Percentiles rank a stretch among this genome's conserved stretches.
Evolutionary conservation across 2,329 filamentous ascomycete genomes (phyloP).

Genomic region (Dendryphion nanum): DNA sequence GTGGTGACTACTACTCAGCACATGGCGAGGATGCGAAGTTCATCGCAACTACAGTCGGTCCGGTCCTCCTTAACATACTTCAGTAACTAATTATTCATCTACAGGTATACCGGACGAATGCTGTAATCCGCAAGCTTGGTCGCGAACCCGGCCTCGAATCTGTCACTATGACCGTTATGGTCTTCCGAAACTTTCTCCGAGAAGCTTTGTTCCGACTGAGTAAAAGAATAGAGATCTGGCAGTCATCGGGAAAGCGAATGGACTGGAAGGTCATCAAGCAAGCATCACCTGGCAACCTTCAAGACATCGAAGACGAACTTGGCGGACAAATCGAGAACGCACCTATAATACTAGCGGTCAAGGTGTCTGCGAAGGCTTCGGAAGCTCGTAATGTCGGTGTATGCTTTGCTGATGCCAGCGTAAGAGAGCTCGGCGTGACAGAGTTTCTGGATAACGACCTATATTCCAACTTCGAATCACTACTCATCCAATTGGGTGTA

Average conservation of each 20-base stretch:
- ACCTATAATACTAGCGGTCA: conserved; percentile 93
- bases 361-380: conserved; percentile 81
- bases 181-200: conserved; percentile 91
- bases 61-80: neutral
- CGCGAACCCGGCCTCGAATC: conserved; percentile 82
- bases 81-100: too few relatives aligned
- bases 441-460: conserved; percentile 99
- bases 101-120: conserved; percentile 94
- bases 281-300: conserved; percentile 91
- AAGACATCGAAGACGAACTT: conserved; percentile 94
- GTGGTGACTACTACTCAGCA: conserved; percentile 94
- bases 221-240: conserved; percentile 89
- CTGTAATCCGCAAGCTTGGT: conserved; percentile 87
- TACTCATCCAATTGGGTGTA: conserved; percentile 93
- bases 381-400: conserved; percentile 88
- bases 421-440: conserved; percentile 91
- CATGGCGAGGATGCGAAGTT: conserved; percentile 82
- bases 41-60: conserved; percentile 70
- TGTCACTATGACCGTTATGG: conserved; percentile 91
- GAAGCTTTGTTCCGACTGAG: conserved; percentile 90
- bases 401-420: conserved; percentile 96
- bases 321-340: conserved; percentile 83
- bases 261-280: conserved; percentile 89
- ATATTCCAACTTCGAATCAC: conserved; percentile 95
- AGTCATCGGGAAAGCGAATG: conserved; percentile 69